phyloP scores from a whole-genome alignment of 169 alveolate genomes.

The Eimeria sp. region DNA sequence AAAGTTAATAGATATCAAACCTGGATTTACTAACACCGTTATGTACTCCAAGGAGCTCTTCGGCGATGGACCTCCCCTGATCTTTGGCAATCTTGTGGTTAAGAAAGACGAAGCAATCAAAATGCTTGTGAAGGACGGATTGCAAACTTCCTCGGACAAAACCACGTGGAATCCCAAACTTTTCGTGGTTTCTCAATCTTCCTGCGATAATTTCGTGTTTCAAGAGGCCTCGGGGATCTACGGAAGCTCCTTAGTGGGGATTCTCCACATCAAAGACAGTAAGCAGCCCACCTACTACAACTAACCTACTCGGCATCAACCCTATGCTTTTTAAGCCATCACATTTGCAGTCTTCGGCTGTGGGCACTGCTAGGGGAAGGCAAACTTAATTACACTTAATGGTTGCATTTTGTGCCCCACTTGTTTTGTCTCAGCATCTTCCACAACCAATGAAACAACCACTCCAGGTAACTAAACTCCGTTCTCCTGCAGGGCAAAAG shows the following conservation, averaged over 20 bases:
- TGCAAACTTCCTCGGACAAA: background rate
- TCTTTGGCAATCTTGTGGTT: conserved; percentile 35
- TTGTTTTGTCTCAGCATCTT: conserved; percentile 7
- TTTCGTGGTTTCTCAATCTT: background rate
- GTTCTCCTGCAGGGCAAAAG: background rate
- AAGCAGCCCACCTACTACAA: background rate
- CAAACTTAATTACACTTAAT: background rate
- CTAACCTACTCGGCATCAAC: background rate
- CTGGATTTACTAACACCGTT: background rate
- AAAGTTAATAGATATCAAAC: background rate
- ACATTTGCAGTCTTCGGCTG: background rate
- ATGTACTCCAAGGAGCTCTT: conserved; percentile 3
- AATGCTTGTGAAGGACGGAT: background rate
- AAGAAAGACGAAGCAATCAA: background rate
- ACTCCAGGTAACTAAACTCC: conserved; percentile 11
- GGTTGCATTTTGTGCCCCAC: background rate
- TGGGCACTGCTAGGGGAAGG: too few species aligned
- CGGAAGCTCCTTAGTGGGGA: background rate
- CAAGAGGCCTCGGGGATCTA: background rate
- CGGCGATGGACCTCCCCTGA: conserved; percentile 19
- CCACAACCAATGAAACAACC: background rate
- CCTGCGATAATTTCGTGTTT: conserved; percentile 33
- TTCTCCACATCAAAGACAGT: conserved; percentile 27
- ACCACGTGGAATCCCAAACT: conserved; percentile 12
- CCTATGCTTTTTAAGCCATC: background rate